phyloP scores from a whole-genome alignment of 495 filamentous ascomycete species.

The Tuber microsphaerosporum region DNA sequence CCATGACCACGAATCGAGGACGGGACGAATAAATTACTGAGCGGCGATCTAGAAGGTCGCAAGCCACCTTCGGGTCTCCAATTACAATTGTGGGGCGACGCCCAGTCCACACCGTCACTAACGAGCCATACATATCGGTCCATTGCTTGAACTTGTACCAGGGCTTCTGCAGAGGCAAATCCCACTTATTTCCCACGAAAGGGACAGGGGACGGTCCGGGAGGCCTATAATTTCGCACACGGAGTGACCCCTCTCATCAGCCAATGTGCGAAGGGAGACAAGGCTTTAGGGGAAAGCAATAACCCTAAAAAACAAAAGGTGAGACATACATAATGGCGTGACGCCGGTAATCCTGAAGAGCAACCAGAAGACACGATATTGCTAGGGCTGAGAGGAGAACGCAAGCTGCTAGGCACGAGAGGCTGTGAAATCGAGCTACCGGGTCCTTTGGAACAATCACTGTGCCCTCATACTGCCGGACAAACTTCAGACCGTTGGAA shows the following conservation, averaged over 20 bases:
- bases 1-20: conserved; percentile 53
- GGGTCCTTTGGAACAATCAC: conserved; percentile 32
- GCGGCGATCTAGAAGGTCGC: conserved; percentile 52
- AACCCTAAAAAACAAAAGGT: conserved; percentile 5
- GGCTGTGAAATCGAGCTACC: conserved; percentile 23
- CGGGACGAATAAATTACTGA: conserved; percentile 51
- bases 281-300: conserved; percentile 4
- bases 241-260: conserved; percentile 6
- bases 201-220: conserved; percentile 53
- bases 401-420: conserved; percentile 31
- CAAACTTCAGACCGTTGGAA: conserved; percentile 16
- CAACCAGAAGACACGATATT: conserved; percentile 27
- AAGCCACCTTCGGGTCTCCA: conserved; percentile 57
- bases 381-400: conserved; percentile 26
- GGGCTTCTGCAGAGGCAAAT: conserved; percentile 49
- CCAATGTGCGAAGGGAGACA: conserved; percentile 7
- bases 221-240: conserved; percentile 42
- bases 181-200: conserved; percentile 53
- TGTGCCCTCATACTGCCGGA: conserved; percentile 26
- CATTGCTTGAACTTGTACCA: conserved; percentile 55
- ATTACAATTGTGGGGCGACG: conserved; percentile 57
- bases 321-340: conserved; percentile 39
- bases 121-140: conserved; percentile 46
- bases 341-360: conserved; percentile 35
- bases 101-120: conserved; percentile 57